Evolutionary conservation across 1,284 basidiomycete genomes (phyloP).

Genomic region (Melampsora abietis-canadensis): DNA sequence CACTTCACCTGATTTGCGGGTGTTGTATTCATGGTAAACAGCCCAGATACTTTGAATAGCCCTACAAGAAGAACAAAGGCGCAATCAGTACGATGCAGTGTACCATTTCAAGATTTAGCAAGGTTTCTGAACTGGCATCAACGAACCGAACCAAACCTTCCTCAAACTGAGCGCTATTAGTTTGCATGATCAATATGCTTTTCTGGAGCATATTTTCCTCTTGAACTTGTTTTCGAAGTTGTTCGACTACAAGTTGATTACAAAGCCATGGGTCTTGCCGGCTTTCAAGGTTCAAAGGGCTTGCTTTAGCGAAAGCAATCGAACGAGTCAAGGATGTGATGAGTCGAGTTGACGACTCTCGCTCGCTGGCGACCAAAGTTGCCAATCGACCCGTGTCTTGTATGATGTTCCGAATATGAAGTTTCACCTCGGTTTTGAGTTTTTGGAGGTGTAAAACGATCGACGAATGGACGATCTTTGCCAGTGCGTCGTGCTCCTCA

Average conservation of each 20-base stretch:
- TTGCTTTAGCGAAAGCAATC: conserved; percentile 90
- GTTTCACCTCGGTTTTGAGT: conserved; percentile 88
- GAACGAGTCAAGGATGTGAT: conserved; percentile 83
- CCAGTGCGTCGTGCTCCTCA: conserved; percentile 93
- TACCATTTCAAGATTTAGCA: background rate
- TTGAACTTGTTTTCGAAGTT: conserved; percentile 83
- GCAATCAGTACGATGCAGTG: background rate
- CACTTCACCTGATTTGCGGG: conserved; percentile 73
- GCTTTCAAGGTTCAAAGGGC: conserved; percentile 78
- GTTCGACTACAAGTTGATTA: conserved; percentile 77
- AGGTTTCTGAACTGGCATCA: background rate
- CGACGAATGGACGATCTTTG: conserved; percentile 90
- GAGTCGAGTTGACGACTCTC: conserved; percentile 80
- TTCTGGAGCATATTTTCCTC: conserved; percentile 98
- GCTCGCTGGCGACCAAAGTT: conserved; percentile 85
- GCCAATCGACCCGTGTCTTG: conserved; percentile 70
- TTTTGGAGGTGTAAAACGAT: conserved; percentile 98
- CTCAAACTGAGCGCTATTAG: conserved; percentile 95
- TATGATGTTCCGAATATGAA: conserved; percentile 73
- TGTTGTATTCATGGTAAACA: conserved; percentile 94
- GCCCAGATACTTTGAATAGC: conserved; percentile 89
- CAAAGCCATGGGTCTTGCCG: conserved; percentile 78
- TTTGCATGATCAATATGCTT: conserved; percentile 96
- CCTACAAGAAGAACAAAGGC: conserved; percentile 50
- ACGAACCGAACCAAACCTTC: conserved; percentile 81